Conservation (phyloP, 495 filamentous ascomycete genomes). For the Podospora didyma region DNA sequence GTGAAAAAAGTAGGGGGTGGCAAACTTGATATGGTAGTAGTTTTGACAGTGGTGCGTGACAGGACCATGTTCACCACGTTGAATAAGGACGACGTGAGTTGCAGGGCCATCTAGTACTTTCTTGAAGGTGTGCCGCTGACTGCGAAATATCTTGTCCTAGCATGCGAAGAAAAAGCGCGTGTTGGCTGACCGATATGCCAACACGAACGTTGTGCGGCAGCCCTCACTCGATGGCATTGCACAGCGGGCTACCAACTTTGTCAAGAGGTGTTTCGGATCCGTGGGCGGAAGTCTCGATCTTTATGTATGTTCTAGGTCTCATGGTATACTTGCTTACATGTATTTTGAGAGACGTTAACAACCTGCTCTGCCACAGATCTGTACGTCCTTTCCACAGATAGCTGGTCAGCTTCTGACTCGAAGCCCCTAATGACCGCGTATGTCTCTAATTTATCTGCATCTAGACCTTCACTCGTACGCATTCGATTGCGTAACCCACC, state of each 20-base stretch:
- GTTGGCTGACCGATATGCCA: conserved; percentile 62
- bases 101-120: not conserved
- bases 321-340: not conserved
- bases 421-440: not conserved
- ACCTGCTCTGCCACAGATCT: not conserved
- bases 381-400: not conserved
- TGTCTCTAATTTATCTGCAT: not conserved
- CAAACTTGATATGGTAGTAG: not conserved
- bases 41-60: not conserved
- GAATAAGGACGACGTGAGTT: conserved; percentile 48
- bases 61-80: conserved; percentile 62
- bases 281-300: conserved; percentile 47
- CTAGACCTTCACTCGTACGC: conserved; percentile 55
- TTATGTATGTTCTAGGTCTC: conserved; percentile 44
- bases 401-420: not conserved
- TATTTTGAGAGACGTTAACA: not conserved
- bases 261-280: conserved; percentile 43
- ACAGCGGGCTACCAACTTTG: conserved; percentile 50
- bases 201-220: conserved; percentile 56
- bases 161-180: conserved; percentile 57
- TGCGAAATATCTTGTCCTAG: conserved; percentile 27
- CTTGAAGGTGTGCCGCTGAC: too few relatives aligned
- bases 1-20: too few relatives aligned
- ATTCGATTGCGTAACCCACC: conserved; percentile 61
- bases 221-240: conserved; percentile 50